Percentiles rank a stretch among this genome's conserved stretches.
phyloP scores from a whole-genome alignment of 345 rosid genomes.

The Arabidopsis thaliana region DNA sequence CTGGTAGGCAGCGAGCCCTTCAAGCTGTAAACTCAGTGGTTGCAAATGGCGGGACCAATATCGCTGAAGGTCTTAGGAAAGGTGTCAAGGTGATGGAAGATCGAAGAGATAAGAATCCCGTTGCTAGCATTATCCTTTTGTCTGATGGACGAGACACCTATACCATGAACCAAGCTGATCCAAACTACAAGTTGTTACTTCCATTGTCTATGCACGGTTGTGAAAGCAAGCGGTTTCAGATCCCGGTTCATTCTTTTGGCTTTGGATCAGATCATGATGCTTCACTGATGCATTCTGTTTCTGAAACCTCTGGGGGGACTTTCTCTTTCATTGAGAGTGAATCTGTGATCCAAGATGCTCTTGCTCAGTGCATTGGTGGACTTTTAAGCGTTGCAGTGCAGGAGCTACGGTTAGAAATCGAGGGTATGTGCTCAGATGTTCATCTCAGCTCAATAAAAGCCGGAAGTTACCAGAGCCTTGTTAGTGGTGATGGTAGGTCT shows the following conservation, averaged over 20 bases:
- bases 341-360: constrained; percentile 91
- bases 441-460: constrained; percentile 69
- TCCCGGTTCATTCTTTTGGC: constrained; percentile 92
- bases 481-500: constrained; percentile 51
- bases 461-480: constrained; percentile 72
- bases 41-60: constrained; percentile 95
- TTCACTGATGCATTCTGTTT: constrained; percentile 86
- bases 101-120: constrained; percentile 80
- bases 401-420: constrained; percentile 73
- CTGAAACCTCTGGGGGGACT: constrained; percentile 90
- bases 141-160: constrained; percentile 96
- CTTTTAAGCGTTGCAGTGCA: constrained; percentile 92
- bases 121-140: constrained; percentile 82
- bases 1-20: constrained; percentile 80
- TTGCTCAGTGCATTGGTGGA: constrained; percentile 99
- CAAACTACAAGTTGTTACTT: constrained; percentile 65
- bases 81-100: constrained; percentile 94
- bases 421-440: constrained; percentile 57
- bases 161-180: constrained; percentile 60
- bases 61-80: constrained; percentile 92
- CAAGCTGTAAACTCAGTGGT: constrained; percentile 89
- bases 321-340: constrained; percentile 95
- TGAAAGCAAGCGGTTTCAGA: constrained; percentile 64
- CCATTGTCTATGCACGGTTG: constrained; percentile 65
- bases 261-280: constrained; percentile 97